Percentiles rank a stretch among this genome's conserved stretches.
Conservation (phyloP, 2,329 filamentous ascomycete species). For the Coniochaeta sp. region DNA sequence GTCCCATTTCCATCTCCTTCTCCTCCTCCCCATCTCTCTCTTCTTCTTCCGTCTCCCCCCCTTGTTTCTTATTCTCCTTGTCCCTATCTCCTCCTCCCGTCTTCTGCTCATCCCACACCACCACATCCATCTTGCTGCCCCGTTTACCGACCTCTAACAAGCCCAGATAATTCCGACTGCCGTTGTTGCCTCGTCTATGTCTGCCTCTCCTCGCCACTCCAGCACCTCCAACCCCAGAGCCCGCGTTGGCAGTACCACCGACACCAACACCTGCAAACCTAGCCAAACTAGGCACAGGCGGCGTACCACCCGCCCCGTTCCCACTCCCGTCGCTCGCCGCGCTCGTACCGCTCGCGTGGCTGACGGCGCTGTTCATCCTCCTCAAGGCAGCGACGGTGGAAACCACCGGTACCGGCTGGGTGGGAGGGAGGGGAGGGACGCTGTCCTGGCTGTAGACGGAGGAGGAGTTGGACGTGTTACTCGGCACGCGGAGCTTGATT, state of each 20-base stretch:
- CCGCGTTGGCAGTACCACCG: too few relatives aligned
- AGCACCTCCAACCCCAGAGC: too few relatives aligned
- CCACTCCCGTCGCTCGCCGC: slow-evolving; percentile 5
- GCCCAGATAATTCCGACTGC: slow-evolving; percentile 37
- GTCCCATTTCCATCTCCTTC: slow-evolving; percentile 8
- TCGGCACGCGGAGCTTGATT: neutral
- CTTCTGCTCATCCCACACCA: neutral
- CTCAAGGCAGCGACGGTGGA: slow-evolving; percentile 45
- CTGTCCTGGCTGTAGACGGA: slow-evolving; percentile 12
- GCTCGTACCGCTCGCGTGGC: slow-evolving; percentile 12
- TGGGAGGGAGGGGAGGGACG: too few relatives aligned
- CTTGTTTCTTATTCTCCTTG: neutral
- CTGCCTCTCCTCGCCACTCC: neutral
- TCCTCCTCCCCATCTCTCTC: neutral
- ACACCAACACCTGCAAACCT: too few relatives aligned
- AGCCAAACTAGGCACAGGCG: too few relatives aligned
- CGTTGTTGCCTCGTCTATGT: slow-evolving; percentile 20
- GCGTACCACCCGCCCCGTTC: too few relatives aligned
- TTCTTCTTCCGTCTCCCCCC: too few relatives aligned
- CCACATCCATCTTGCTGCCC: neutral
- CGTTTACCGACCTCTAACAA: slow-evolving; percentile 25
- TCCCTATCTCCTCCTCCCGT: too few relatives aligned
- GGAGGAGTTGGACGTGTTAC: slow-evolving; percentile 6
- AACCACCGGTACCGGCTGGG: slow-evolving; percentile 23
- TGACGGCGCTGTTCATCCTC: slow-evolving; percentile 48